Conservation (phyloP, 1,284 basidiomycete species). For the Boletus semigastroideus region DNA sequence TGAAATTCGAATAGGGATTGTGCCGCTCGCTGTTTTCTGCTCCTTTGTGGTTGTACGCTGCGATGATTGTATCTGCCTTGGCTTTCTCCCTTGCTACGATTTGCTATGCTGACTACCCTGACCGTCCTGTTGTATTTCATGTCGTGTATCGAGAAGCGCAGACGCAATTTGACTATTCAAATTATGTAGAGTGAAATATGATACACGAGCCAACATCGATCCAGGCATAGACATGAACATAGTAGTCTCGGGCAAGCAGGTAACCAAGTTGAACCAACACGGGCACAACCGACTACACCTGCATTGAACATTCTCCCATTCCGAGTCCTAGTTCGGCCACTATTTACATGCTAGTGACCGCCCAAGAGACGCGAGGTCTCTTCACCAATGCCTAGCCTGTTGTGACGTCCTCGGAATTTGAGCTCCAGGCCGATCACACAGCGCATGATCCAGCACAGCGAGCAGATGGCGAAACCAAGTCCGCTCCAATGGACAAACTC, state of each 20-base stretch:
- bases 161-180: constrained; percentile 5
- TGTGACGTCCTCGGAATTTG: constrained; percentile 35
- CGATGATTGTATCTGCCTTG: constrained; percentile 10
- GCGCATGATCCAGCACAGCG: constrained; percentile 84
- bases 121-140: constrained; percentile 20
- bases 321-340: too few relatives aligned
- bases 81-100: not conserved
- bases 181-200: constrained; percentile 21
- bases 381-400: constrained; percentile 34
- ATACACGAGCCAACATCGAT: constrained; percentile 7
- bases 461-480: constrained; percentile 83
- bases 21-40: not conserved
- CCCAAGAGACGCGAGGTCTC: constrained; percentile 36
- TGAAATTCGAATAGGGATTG: constrained; percentile 26
- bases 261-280: not conserved
- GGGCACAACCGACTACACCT: constrained; percentile 3
- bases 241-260: not conserved
- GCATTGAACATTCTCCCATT: not conserved
- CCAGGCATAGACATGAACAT: constrained; percentile 11
- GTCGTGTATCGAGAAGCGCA: constrained; percentile 7
- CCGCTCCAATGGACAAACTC: constrained; percentile 88
- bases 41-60: constrained; percentile 6
- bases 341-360: constrained; percentile 29
- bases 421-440: constrained; percentile 55
- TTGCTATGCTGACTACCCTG: constrained; percentile 16